Base-by-base conservation (phyloP, 257 asterid genomes). In the Solanum dulcamara region DNA sequence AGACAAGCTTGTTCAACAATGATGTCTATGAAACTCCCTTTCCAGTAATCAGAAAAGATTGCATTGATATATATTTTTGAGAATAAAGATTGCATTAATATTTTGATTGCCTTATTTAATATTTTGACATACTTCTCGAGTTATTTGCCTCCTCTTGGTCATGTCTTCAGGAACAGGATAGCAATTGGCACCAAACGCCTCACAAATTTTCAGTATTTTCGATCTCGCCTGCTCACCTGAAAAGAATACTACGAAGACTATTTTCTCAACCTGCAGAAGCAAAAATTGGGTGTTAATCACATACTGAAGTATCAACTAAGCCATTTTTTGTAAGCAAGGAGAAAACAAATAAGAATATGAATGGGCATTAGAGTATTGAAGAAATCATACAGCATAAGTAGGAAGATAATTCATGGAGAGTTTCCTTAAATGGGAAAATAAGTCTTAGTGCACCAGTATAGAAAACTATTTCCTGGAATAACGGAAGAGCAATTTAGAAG, bases 161-260 rank as follows among this genome's bases (percentile, higher is more conserved):
- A 88, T 74, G 77, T 97, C 98, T 89, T 97, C 98, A 7, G 99
- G 99, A 87, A 95, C 96, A 75, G 99, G 99, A 86, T 93, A 97
- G 94, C 99, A 97, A 87, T 91, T 97, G 71, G 99, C 99, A 64
- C 95, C 98, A 90, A 95, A 97, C 66, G 99, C 98, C 81, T 97
- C 99, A 90, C 99, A 97, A 85, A 97, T 97, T 93, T 93, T 97
- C 81, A 94, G 87, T 84, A 95, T 93, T 91, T 97, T 97, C 80
- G 91, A 91, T 85, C 98, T 95, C 59, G 97, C 99, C 87, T 95
- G 99, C 92, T 95, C 99, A 14, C 99, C 98, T 55, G 99, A 97
- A 95, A 94, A 97, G 97, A 95, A 97, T 77, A 95, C 97, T 83
- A 97, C 93, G 90, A 97, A 97, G 85, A 97, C 93, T 84, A 89